Evolutionary conservation across 352 stramenopile species (phyloP), one percentile per base, ranked within the genome.

Genomic region (Phytophthora nicotianae): DNA sequence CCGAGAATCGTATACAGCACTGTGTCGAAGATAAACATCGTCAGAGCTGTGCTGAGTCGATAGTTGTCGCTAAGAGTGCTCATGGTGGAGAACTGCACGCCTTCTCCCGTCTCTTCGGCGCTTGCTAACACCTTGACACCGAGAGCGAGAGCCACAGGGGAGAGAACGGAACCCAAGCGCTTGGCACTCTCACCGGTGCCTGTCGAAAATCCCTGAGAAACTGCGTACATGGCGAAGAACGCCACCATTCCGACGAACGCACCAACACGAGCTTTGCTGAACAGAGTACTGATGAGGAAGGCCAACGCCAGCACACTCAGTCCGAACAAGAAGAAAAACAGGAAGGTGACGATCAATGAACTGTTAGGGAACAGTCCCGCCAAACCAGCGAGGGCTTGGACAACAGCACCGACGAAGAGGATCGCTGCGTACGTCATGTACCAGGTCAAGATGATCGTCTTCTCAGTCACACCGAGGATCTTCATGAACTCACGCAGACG

Each of bases 221-320:
- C 86, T 32, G 92, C 93, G 53, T 97, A 86, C 76, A 97, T 88
- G 68, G 96, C 89, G 70, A 90, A 96, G 58, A 97, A 97, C 21
- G 85, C 67, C 38, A 93, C 78, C 67, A 96, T 89, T 27, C 85
- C 88, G 23, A 86, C 74, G 33, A 78, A 86, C 2, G 74, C 58
- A 21, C 89, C 70, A 3, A 83, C 92, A 16, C 87, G 81, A 11
- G 88, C 65, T 11, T 78, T 72, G 20, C 65, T 83, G 43, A 97
- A 98, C 20, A 97, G 74, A 0, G 81, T 86, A 21, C 75, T 89
- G 32, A 93, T 72, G 41, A 90, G 73, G 57, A 88, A 91, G 5
- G 81, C 76, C 33, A 89, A 89, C 16, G 78, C 65, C 8, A 90
- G 69, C 26, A 93, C 70, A n/a, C 73, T 84, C 24, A 83, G 64